Conservation (phyloP, 495 filamentous ascomycete genomes). For the Hypoxylon trugodes region DNA sequence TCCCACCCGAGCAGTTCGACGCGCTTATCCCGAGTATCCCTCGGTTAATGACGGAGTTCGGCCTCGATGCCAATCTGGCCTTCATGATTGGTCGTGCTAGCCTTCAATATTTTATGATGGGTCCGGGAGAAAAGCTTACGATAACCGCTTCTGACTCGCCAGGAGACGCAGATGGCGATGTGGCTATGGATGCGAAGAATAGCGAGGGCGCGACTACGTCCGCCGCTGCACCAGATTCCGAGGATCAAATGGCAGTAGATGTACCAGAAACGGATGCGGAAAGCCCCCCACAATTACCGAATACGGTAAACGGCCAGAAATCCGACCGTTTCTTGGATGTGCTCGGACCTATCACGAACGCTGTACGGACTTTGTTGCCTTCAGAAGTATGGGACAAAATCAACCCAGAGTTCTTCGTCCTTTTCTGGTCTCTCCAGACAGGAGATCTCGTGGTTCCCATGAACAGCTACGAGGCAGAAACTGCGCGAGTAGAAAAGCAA, state of each 20-base stretch:
- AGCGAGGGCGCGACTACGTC: constrained; percentile 13
- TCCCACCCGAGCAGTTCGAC: constrained; percentile 82
- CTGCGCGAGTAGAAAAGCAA: constrained; percentile 66
- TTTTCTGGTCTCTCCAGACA: constrained; percentile 91
- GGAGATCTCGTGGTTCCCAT: constrained; percentile 79
- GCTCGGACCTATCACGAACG: constrained; percentile 76
- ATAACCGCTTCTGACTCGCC: constrained; percentile 35
- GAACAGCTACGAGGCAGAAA: constrained; percentile 77
- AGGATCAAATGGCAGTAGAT: constrained; percentile 53
- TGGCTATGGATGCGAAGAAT: constrained; percentile 45
- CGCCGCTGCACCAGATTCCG: constrained; percentile 39
- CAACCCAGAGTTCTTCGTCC: constrained; percentile 81
- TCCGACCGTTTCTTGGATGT: constrained; percentile 72
- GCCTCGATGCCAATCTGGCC: constrained; percentile 81
- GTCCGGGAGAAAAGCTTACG: constrained; percentile 44
- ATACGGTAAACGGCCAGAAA: constrained; percentile 44
- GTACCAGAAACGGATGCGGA: constrained; percentile 37
- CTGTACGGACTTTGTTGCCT: constrained; percentile 69
- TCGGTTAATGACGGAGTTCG: constrained; percentile 78
- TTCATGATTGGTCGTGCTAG: constrained; percentile 86
- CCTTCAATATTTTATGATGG: constrained; percentile 59
- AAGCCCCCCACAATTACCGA: constrained; percentile 25
- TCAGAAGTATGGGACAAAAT: constrained; percentile 70
- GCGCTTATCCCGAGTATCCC: constrained; percentile 77
- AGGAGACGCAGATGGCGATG: constrained; percentile 53